Percentiles rank a stretch among this genome's conserved stretches.
Evolutionary conservation across 2,329 filamentous ascomycete genomes (phyloP).

Genomic region (Fusarium sp.): DNA sequence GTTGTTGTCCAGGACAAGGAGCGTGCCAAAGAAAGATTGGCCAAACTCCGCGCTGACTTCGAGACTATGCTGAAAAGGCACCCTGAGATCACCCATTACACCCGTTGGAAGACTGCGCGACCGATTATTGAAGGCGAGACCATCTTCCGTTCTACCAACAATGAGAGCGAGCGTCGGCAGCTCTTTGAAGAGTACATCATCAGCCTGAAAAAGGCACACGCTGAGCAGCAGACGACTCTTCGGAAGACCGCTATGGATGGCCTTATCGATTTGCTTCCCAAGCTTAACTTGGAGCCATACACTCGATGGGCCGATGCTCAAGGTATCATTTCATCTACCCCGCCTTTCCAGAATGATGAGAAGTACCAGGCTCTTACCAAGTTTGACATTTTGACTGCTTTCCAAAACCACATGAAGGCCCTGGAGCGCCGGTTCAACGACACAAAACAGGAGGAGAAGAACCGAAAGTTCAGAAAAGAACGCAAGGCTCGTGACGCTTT

Average conservation of each 20-base stretch:
- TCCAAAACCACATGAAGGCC: conserved; percentile 94
- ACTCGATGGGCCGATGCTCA: conserved; percentile 95
- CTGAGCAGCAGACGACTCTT: conserved; percentile 76
- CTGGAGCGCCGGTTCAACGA: conserved; percentile 94
- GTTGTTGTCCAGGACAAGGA: conserved; percentile 93
- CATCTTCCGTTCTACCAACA: conserved; percentile 89
- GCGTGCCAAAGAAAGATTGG: conserved; percentile 89
- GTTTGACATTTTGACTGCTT: conserved; percentile 89
- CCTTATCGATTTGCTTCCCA: conserved; percentile 79
- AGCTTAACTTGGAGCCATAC: conserved; percentile 88
- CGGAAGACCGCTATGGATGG: conserved; percentile 88
- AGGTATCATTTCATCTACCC: conserved; percentile 79
- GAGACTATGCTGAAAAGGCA: conserved; percentile 95
- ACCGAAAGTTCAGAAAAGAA: conserved; percentile 80
- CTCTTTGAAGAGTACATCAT: conserved; percentile 94
- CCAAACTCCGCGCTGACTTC: conserved; percentile 94
- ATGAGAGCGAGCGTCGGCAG: conserved; percentile 87
- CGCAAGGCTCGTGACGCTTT: conserved; percentile 89
- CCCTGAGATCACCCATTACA: conserved; percentile 96
- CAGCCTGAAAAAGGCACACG: conserved; percentile 82
- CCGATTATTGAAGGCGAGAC: conserved; percentile 95
- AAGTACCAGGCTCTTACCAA: conserved; percentile 88
- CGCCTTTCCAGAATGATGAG: conserved; percentile 81
- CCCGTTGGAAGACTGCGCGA: conserved; percentile 94
- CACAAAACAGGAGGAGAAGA: conserved; percentile 86